These are phyloP conservation scores for Podospora anserina DNA, from an alignment of 495 filamentous ascomycete species.

Conservation along the genomic window DNA sequence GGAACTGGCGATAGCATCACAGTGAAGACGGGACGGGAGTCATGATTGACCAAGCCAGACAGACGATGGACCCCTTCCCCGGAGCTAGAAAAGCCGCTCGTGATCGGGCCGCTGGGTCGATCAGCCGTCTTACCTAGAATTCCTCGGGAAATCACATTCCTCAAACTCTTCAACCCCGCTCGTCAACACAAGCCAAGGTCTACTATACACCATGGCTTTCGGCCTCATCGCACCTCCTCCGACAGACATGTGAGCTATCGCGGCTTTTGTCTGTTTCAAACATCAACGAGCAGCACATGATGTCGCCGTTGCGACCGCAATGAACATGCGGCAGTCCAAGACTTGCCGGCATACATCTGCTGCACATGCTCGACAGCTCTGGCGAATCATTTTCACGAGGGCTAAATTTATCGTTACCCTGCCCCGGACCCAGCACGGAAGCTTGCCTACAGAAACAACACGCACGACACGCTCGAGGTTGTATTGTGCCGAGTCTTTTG, in stretches of 20 bases:
- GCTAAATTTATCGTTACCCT: slow-evolving; percentile 21
- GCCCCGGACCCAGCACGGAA: slow-evolving; percentile 15
- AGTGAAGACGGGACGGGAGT: not conserved
- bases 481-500: slow-evolving; percentile 13
- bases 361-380: slow-evolving; percentile 6
- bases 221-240: not conserved
- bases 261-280: not conserved
- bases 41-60: too few species aligned
- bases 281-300: not conserved
- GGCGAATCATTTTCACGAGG: slow-evolving; percentile 20
- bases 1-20: not conserved
- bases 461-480: slow-evolving; percentile 19
- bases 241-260: slow-evolving; percentile 4
- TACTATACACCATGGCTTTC: not conserved
- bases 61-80: not conserved
- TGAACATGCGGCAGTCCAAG: slow-evolving; percentile 24
- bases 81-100: slow-evolving; percentile 3
- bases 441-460: slow-evolving; percentile 14
- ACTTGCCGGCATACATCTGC: slow-evolving; percentile 19
- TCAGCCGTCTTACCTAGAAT: slow-evolving; percentile 1
- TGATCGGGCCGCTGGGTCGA: slow-evolving; percentile 13
- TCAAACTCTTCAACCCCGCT: not conserved
- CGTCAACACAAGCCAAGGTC: not conserved
- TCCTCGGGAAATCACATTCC: slow-evolving; percentile 1
- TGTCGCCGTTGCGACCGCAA: slow-evolving; percentile 11